These are phyloP conservation scores for Solanum commersonii DNA, from an alignment of 257 asterid species.

Conservation along the genomic window DNA sequence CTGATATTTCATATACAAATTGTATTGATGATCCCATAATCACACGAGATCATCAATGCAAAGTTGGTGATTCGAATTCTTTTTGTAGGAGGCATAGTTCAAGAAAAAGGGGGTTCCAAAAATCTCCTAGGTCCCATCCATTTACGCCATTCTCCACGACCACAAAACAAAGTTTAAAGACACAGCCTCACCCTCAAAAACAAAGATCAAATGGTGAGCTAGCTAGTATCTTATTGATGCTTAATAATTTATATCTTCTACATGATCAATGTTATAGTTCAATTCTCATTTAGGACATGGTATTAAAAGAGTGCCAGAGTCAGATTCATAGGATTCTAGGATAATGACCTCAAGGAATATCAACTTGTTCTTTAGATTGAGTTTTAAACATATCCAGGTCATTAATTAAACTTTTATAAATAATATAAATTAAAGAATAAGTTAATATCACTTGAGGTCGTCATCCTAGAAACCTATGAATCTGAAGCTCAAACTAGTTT, in stretches of 20 bases:
- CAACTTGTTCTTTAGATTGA: too few relatives aligned
- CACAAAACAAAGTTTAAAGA: not conserved
- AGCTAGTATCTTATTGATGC: not conserved
- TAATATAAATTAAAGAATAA: too few relatives aligned
- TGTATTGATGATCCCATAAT: too few relatives aligned
- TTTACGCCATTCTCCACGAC: not conserved
- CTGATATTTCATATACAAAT: too few relatives aligned
- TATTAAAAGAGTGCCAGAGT: too few relatives aligned
- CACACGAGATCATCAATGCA: too few relatives aligned
- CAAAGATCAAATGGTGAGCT: not conserved
- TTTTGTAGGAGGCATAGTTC: not conserved
- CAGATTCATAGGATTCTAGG: too few relatives aligned
- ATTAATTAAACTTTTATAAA: too few relatives aligned
- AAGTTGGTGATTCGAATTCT: not conserved
- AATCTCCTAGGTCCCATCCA: not conserved
- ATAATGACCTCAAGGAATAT: too few relatives aligned
- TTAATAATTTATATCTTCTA: not conserved
- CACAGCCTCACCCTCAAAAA: not conserved
- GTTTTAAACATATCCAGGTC: too few relatives aligned
- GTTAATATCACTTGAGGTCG: not conserved
- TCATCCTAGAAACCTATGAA: not conserved
- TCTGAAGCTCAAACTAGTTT: too few relatives aligned
- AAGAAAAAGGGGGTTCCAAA: not conserved
- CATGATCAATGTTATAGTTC: not conserved
- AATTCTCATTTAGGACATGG: not conserved